Conservation (phyloP, 495 filamentous ascomycete genomes). For the Thozetella sp. region DNA sequence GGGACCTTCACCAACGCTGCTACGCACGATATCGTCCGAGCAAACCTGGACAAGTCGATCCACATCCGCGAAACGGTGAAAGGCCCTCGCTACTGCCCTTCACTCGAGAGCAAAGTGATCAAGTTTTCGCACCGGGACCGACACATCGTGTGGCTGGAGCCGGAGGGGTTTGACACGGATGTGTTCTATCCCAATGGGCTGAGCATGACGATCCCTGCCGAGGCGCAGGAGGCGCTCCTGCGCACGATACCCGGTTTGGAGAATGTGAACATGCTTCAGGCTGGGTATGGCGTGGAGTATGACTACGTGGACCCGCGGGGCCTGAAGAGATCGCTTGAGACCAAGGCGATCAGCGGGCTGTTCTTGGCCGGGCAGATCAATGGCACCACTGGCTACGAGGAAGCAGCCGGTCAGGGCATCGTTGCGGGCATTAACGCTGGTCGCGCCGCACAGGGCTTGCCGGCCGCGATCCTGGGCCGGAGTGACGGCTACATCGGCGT, state of each 20-base stretch:
- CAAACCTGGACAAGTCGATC: conserved; percentile 87
- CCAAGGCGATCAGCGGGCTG: conserved; percentile 85
- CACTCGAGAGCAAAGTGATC: conserved; percentile 91
- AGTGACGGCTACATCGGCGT: conserved; percentile 95
- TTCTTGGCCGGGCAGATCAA: conserved; percentile 98
- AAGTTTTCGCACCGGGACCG: conserved; percentile 76
- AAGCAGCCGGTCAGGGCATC: conserved; percentile 92
- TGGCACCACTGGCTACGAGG: conserved; percentile 97
- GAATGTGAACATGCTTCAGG: conserved; percentile 89
- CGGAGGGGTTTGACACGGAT: conserved; percentile 90
- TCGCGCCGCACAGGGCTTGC: conserved; percentile 66
- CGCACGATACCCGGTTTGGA: conserved; percentile 85
- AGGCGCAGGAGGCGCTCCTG: conserved; percentile 81
- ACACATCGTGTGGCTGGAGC: conserved; percentile 95
- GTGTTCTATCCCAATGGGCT: conserved; percentile 97
- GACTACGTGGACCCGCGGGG: conserved; percentile 96
- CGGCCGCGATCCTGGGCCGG: conserved; percentile 68
- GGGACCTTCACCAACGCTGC: conserved; percentile 81
- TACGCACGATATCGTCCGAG: conserved; percentile 82
- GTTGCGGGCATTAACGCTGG: conserved; percentile 94
- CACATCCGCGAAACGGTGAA: conserved; percentile 96
- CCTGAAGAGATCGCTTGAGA: conserved; percentile 85
- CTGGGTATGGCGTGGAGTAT: conserved; percentile 97
- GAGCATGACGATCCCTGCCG: conserved; percentile 91
- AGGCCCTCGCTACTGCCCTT: conserved; percentile 94